Evolutionary conservation across 2,329 filamentous ascomycete genomes (phyloP).

Genomic region (Venturia carpophila): DNA sequence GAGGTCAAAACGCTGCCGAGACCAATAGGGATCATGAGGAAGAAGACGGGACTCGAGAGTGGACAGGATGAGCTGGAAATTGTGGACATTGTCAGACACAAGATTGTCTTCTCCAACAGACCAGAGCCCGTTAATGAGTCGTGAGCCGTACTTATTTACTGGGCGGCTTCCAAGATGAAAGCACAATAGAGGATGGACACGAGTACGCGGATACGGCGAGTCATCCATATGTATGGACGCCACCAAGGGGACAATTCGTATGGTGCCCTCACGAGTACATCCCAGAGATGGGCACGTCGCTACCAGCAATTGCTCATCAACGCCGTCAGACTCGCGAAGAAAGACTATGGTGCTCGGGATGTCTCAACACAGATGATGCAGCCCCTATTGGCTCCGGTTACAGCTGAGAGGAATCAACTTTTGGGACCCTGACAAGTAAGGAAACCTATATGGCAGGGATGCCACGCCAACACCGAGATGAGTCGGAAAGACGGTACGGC

Average conservation of each 20-base stretch:
- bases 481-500: not conserved
- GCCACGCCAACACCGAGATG: not conserved
- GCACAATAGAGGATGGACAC: not conserved
- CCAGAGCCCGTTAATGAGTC: slow-evolving; percentile 64
- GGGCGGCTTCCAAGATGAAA: not conserved
- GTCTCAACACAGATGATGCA: not conserved
- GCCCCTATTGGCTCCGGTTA: not conserved
- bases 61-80: slow-evolving; percentile 59
- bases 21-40: slow-evolving; percentile 70
- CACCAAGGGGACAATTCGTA: not conserved
- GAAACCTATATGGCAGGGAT: not conserved
- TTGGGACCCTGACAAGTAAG: not conserved
- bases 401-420: not conserved
- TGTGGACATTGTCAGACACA: slow-evolving; percentile 78
- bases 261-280: not conserved
- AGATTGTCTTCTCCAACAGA: slow-evolving; percentile 73
- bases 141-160: not conserved
- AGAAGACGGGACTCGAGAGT: slow-evolving; percentile 31
- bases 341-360: not conserved
- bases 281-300: not conserved
- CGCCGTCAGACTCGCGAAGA: not conserved
- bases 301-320: not conserved
- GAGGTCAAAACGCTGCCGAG: slow-evolving; percentile 81
- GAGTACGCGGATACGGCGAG: not conserved
- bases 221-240: not conserved